Evolutionary conservation across 257 asterid genomes (phyloP), one percentile per base, ranked within the genome.

Genomic region (Anisodus acutangulus): DNA sequence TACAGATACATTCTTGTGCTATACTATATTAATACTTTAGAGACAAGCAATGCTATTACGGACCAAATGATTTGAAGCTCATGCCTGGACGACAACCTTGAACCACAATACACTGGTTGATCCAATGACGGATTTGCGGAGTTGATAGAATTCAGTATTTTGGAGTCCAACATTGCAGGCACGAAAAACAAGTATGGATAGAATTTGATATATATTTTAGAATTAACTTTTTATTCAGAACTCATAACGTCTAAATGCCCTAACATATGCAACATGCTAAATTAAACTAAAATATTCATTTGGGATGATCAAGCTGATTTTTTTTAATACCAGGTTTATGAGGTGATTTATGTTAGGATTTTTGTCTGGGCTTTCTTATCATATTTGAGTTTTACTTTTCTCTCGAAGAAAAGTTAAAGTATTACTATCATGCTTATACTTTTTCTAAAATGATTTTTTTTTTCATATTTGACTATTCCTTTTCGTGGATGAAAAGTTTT

Each of bases 51-150:
- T 35, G 26, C 4, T 51, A 4, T 51, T 35, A 6, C 47, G n/a
- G 47, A 55, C 81, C 80, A 76, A 76, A 76, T 76, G 64, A 76
- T 76, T 76, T 51, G 10, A 53, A 76, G 8, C 11, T 51, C 81
- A 76, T 74, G 81, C 81, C 45, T 76, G 19, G 8, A 11, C 12
- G 45, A 51, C 81, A 76, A 22, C 63, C 63, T 76, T 76, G 22
- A 22, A 53, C 13, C 22, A 76, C 81, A 76, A 76, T 49, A 49
- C 45, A 22, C 81, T 72, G 9, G 0, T 22, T 19, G 6, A 72
- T 47, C 41, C 5, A 47, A 72, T 47, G 1, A 72, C 17, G 17
- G 7, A 5, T 71, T 71, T n/a, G 6, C 5, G 7, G 6, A 68
- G 15, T 37, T 6, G 9, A 68, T 15, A 13, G 12, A 68, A 3